These are phyloP conservation scores for Ciborinia camelliae DNA, from an alignment of 2,329 filamentous ascomycete genomes.

Conservation along the genomic window DNA sequence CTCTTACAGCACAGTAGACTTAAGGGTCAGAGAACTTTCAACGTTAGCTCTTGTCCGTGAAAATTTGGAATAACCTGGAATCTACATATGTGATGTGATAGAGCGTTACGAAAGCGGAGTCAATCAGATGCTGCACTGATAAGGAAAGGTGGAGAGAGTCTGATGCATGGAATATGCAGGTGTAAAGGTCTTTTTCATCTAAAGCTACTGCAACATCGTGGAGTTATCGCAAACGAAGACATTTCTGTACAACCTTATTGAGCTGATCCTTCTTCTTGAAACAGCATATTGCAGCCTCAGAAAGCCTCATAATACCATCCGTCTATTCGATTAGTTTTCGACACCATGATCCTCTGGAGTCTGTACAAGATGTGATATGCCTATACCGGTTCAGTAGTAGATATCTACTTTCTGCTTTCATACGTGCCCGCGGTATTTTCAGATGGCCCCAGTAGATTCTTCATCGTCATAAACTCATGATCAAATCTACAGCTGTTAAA, in stretches of 20 bases:
- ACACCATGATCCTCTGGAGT: too few relatives aligned
- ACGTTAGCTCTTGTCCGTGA: neutral
- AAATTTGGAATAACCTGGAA: neutral
- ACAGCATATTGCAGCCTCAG: neutral
- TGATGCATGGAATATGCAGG: conserved; percentile 3
- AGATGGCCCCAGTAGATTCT: neutral
- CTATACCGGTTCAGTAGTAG: too few relatives aligned
- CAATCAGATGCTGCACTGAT: conserved; percentile 12
- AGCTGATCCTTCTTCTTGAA: conserved; percentile 13
- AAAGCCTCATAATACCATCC: neutral
- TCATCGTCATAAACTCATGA: neutral
- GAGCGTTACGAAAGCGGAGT: neutral
- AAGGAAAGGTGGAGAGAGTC: neutral
- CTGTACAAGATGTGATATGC: too few relatives aligned
- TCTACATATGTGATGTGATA: neutral
- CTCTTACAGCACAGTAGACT: too few relatives aligned
- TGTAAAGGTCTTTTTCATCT: conserved; percentile 4
- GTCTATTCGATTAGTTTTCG: too few relatives aligned
- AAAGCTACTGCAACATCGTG: conserved; percentile 1
- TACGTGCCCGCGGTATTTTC: too few relatives aligned
- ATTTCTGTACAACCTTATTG: neutral
- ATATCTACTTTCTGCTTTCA: too few relatives aligned
- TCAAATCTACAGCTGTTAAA: neutral
- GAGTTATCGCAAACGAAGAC: neutral
- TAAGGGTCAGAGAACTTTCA: too few relatives aligned